Base-by-base conservation (phyloP, 108 stramenopile species). In the Aureococcus anophagefferens region DNA sequence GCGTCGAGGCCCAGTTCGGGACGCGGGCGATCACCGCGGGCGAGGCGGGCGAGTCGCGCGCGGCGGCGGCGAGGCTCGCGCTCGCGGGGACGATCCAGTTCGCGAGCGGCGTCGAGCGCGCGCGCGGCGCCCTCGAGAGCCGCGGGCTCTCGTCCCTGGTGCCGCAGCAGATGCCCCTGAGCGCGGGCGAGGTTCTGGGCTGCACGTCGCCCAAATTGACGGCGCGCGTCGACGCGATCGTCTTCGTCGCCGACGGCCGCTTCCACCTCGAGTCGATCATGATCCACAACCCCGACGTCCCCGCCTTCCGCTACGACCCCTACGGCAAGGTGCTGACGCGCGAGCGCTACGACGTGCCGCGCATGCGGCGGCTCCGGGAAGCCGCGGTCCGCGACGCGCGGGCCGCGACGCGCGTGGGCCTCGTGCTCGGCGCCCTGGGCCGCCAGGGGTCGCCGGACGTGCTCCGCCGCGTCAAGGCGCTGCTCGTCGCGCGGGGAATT, bases 251-350 rank as follows among this genome's bases (percentile, higher is more conserved):
- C 31, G 98, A 99, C 75, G 98, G 98, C 37, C 84, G 98, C 31
- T 99, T 99, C 69, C 98, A 99, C 82, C 84, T 99, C 40, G 98
- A 99, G 82, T 84, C 93, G 0, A 92, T 93, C 62, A 91, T 99
- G 93, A 99, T 99, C 64, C 85, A 89, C 68, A 99, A 99, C 80
- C 96, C 96, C 13, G 74, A 84, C 62, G 63, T 96, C 34, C 76
- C 82, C 28, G 93, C 94, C 44, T 88, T 88, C 66, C 81, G 97
- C 21, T 99, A 99, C 79, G 90, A 98, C 82, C 98, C 98, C 4
- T 99, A 98, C 77, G 80, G 82, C 36, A 97, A 98, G 74, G 77
- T 78, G 11, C 72, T 99, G 68, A 94, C 95, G 31, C 79, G 83
- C 35, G 98, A 99, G 74, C 51, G 78, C 5, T 99, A 99, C 78